Percentiles rank a stretch among this genome's conserved stretches.
Evolutionary conservation across 148 eudicot species (phyloP).

Genomic region (Polygonum aviculare): DNA sequence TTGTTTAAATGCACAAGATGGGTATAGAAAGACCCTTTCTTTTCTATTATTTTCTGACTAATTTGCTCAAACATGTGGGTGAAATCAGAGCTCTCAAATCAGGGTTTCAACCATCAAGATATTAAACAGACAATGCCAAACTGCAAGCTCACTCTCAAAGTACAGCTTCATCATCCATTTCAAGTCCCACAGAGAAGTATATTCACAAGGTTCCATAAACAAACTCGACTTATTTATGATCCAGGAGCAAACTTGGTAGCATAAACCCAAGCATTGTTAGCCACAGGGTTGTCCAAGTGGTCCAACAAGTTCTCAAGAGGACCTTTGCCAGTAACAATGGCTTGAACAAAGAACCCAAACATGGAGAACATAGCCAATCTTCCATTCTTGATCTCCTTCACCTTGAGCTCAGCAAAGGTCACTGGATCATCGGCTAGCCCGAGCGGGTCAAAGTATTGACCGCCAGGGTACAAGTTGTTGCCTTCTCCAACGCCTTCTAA

Average conservation of each 20-base stretch:
- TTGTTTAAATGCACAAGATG: too few relatives aligned
- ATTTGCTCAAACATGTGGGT: background rate
- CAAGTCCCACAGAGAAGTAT: background rate
- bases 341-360: slow-evolving; percentile 87
- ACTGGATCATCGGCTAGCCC: slow-evolving; percentile 75
- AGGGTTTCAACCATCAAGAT: background rate
- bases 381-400: slow-evolving; percentile 82
- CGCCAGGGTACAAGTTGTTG: slow-evolving; percentile 73
- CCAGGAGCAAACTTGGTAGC: slow-evolving; percentile 13
- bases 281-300: slow-evolving; percentile 81
- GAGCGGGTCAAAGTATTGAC: slow-evolving; percentile 72
- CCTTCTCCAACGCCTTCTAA: slow-evolving; percentile 75
- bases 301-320: slow-evolving; percentile 79
- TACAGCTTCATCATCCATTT: background rate
- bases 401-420: slow-evolving; percentile 82
- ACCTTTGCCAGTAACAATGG: slow-evolving; percentile 77
- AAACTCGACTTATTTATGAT: background rate
- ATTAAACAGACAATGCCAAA: background rate
- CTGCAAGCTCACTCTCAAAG: background rate
- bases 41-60: background rate
- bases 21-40: background rate
- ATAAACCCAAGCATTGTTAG: slow-evolving; percentile 65
- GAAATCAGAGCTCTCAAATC: background rate
- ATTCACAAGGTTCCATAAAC: background rate
- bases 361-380: slow-evolving; percentile 83